Evolutionary conservation across 169 alveolate species (phyloP).

Genomic region (Toxoplasma gondii): DNA sequence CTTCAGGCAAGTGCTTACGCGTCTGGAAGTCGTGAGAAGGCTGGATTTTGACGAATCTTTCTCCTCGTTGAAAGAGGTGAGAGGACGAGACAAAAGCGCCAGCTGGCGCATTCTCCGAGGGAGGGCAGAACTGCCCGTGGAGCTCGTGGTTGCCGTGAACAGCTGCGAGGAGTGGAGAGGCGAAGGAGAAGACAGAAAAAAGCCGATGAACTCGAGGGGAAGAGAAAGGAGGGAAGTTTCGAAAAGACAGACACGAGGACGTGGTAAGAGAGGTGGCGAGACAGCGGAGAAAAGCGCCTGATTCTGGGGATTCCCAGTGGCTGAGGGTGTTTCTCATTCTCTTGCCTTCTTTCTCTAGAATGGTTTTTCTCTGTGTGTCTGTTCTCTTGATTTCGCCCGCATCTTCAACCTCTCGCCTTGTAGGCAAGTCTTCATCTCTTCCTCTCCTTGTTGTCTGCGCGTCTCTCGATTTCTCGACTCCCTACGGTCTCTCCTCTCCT

Average conservation of each 20-base stretch:
- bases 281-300: no score
- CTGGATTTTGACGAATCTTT: background rate
- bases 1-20: background rate
- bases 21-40: conserved; percentile 26
- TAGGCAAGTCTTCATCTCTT: no score
- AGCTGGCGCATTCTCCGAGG: background rate
- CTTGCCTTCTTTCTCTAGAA: no score
- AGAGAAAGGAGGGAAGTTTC: background rate
- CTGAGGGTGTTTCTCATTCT: no score
- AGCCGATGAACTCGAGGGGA: background rate
- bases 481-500: background rate
- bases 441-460: background rate
- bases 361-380: no score
- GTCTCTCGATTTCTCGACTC: background rate
- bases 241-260: no score
- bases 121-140: conserved; percentile 11
- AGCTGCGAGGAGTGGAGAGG: background rate
- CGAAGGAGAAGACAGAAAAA: background rate
- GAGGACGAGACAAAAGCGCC: background rate
- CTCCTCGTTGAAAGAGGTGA: background rate
- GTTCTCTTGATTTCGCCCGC: no score
- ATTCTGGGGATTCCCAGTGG: no score
- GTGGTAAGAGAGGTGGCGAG: no score
- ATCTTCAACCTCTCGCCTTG: no score
- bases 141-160: conserved; percentile 34